These are phyloP conservation scores for Diplodia sapinea DNA, from an alignment of 2,329 filamentous ascomycete species.

Conservation along the genomic window DNA sequence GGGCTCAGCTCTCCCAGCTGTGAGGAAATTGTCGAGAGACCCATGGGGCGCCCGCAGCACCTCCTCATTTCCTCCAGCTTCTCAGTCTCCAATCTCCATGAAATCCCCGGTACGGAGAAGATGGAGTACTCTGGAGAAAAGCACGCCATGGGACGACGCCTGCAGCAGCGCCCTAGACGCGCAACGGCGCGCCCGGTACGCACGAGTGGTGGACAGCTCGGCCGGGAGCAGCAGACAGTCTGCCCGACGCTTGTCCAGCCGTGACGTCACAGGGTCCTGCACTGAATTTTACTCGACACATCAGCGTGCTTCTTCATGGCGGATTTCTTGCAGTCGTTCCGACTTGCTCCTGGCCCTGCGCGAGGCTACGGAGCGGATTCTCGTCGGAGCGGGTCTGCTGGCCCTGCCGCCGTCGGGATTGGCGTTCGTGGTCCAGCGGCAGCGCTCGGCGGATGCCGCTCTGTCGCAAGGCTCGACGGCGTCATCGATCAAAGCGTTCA, in stretches of 20 bases:
- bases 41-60: slow-evolving; percentile 26
- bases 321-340: neutral
- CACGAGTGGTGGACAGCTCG: neutral
- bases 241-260: neutral
- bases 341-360: slow-evolving; percentile 11
- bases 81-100: slow-evolving; percentile 28
- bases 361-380: slow-evolving; percentile 14
- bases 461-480: slow-evolving; percentile 20
- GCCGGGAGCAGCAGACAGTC: neutral
- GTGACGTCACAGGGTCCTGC: slow-evolving; percentile 20
- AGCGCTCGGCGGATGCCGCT: slow-evolving; percentile 19
- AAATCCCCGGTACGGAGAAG: slow-evolving; percentile 22
- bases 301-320: neutral
- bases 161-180: neutral
- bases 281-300: neutral
- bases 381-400: slow-evolving; percentile 13
- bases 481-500: slow-evolving; percentile 19
- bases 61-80: slow-evolving; percentile 32
- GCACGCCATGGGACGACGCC: neutral
- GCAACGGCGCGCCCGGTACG: neutral
- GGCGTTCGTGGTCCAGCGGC: slow-evolving; percentile 13
- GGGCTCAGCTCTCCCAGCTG: slow-evolving; percentile 3
- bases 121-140: slow-evolving; percentile 17
- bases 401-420: slow-evolving; percentile 6
- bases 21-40: slow-evolving; percentile 25